Evolutionary conservation across 2,329 filamentous ascomycete species (phyloP), one percentile per base, ranked within the genome.

Genomic region (Balansia obtecta): DNA sequence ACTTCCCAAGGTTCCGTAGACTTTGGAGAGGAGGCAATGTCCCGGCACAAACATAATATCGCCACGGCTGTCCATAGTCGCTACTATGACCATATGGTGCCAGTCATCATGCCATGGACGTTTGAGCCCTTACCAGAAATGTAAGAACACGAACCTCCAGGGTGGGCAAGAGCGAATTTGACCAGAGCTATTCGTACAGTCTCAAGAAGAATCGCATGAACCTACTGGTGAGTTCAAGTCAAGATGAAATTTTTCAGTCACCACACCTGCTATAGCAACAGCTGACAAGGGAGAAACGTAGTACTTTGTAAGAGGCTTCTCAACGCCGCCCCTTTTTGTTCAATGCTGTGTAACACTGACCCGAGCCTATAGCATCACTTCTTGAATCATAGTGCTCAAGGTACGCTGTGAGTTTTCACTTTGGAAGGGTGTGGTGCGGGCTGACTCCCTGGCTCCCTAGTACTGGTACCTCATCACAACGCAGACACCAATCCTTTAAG

Each of bases 351-450:
- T 11, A 13, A 42, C 40, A 12, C 40, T 42, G 18, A 42, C 40
- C 9, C 18, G 18, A 11, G 12, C 30, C 6, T 37, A 10, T 37
- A 71, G 65, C 74, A 78, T 56, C 76, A 80, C 59, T 80, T 93
- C 60, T 72, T 93, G 52, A 87, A 90, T 58, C 85, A 93, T 63
- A 93, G 87, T 3, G 86, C 86, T 8, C 78, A 80, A 53, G 81
- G 71, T 68, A 63, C 18, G 40, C 11, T 22, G 11, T 20, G 18
- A 18, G 18, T 42, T 42, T 12, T 9, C 39, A 18, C 18, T 11
- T 16, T 42, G 9, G 12, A 20, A 18, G 12, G 18, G 10, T 27
- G 18, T 20, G 40, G 20, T 27, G 40, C 20, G 12, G 34, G 32
- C 52, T 57, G n/a, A 58, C 44, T n/a, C 79, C 59, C 70, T 73